These are phyloP conservation scores for Caryopteris hybrid DNA, from an alignment of 305 asterid genomes.

Conservation along the genomic window DNA sequence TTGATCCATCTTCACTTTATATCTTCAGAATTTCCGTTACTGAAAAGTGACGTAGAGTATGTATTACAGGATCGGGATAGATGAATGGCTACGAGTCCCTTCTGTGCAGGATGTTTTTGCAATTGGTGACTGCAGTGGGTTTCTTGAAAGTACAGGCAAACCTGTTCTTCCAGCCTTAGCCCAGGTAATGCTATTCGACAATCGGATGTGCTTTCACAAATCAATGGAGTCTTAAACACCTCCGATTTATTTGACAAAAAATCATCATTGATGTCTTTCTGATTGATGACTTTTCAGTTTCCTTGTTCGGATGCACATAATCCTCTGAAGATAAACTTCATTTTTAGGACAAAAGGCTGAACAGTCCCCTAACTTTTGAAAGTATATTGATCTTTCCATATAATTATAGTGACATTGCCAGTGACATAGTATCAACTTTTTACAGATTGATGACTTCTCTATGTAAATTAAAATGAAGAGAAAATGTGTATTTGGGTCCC, in stretches of 20 bases:
- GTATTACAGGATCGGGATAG: slow-evolving; percentile 74
- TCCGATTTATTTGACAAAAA: not conserved
- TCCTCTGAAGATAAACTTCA: not conserved
- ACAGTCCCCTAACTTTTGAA: not conserved
- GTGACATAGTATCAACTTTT: not conserved
- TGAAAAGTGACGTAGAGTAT: slow-evolving; percentile 10
- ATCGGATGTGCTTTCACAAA: not conserved
- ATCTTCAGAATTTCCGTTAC: not conserved
- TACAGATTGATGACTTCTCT: not conserved
- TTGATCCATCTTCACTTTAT: slow-evolving; percentile 3
- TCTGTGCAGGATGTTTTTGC: slow-evolving; percentile 75
- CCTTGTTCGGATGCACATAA: not conserved
- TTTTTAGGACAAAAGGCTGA: not conserved
- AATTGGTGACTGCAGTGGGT: slow-evolving; percentile 91
- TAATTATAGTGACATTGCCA: not conserved
- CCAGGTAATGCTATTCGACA: slow-evolving; percentile 42
- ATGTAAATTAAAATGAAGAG: too few relatives aligned
- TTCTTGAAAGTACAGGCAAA: slow-evolving; percentile 82
- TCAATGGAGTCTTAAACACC: slow-evolving; percentile 2
- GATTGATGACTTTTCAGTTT: not conserved
- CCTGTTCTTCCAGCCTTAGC: slow-evolving; percentile 97
- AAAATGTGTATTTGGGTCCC: too few relatives aligned
- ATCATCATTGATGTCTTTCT: not conserved
- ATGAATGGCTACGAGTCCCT: slow-evolving; percentile 92
- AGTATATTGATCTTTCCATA: not conserved